Base-by-base conservation (phyloP, 345 rosid species). In the Gossypium mustelinum region DNA sequence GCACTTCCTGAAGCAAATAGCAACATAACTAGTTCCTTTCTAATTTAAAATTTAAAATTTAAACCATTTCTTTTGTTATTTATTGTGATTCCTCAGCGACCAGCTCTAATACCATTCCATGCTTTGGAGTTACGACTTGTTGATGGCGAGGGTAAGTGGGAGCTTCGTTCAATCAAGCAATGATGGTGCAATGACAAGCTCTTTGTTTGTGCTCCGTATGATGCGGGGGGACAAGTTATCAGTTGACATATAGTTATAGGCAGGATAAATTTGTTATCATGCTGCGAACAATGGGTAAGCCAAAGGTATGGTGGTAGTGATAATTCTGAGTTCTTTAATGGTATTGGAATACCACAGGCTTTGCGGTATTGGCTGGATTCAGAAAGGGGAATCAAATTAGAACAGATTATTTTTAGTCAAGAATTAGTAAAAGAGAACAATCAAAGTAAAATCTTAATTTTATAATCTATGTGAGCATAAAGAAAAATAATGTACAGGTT, bases 101-200 rank as follows among this genome's bases (percentile, higher is more conserved):
- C 97, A 71, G 98, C 99, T 65, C 77, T 95, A 70, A 92, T 93
- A 77, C 98, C 93, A 11, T 95, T 89, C 82, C 99, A 95, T 68
- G 82, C 97, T 0, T 58, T 85, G 84, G 98, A 91, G 82, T 75
- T 95, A 61, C 87, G 93, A 80, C 87, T 95, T 70, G 88, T 91
- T 56, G 97, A 95, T 71, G 99, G 98, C 18, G 98, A 95, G 87
- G 99, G 98, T 57, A 84, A 87, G 76, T 95, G 99, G 99, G 97
- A 95, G 78, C 97, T 95, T 22, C 94, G 91, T 48, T 60, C 84
- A 25, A 90, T 95, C 52, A 82, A 83, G 76, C 87, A 84, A 67
- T 84, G 84, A 88, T 10, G 60, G 62, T 70, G 22, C 29, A 41
- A 64, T 65, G 4, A 16, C 41, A 16, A 50, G 27, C 76, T 17